phyloP scores from a whole-genome alignment of 768 basidiomycete genomes.

The Lactarius evosmus region DNA sequence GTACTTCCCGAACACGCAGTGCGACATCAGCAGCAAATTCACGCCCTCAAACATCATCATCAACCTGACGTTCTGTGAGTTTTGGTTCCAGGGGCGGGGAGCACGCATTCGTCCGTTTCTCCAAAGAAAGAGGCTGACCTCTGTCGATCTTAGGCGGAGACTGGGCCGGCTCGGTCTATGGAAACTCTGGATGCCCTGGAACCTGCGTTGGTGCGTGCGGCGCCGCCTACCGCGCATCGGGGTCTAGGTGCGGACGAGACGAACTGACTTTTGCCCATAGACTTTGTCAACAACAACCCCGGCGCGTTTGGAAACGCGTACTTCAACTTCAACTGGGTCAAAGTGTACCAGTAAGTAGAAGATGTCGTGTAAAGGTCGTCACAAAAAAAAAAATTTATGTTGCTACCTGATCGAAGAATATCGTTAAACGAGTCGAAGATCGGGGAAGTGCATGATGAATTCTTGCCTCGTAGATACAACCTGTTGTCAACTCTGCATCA shows the following conservation, averaged over 20 bases:
- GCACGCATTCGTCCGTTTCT: background rate
- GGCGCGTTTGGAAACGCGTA: conserved; percentile 63
- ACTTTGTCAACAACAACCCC: conserved; percentile 65
- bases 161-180: conserved; percentile 52
- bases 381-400: background rate
- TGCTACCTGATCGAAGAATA: background rate
- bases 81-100: background rate
- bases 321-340: conserved; percentile 65
- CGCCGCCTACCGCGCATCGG: background rate
- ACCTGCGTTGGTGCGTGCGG: conserved; percentile 45
- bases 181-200: conserved; percentile 49
- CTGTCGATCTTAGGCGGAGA: conserved; percentile 38
- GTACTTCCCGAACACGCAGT: conserved; percentile 57
- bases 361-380: background rate
- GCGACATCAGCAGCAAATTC: conserved; percentile 55
- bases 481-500: background rate
- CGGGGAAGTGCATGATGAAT: background rate
- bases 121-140: background rate
- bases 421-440: background rate
- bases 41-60: conserved; percentile 61
- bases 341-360: conserved; percentile 42
- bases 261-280: conserved; percentile 38
- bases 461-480: background rate
- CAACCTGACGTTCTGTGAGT: conserved; percentile 66
- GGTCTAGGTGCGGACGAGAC: background rate